Percentiles rank a stretch among this genome's conserved stretches.
phyloP scores from a whole-genome alignment of 768 basidiomycete species.

The Gyrodon lividus region DNA sequence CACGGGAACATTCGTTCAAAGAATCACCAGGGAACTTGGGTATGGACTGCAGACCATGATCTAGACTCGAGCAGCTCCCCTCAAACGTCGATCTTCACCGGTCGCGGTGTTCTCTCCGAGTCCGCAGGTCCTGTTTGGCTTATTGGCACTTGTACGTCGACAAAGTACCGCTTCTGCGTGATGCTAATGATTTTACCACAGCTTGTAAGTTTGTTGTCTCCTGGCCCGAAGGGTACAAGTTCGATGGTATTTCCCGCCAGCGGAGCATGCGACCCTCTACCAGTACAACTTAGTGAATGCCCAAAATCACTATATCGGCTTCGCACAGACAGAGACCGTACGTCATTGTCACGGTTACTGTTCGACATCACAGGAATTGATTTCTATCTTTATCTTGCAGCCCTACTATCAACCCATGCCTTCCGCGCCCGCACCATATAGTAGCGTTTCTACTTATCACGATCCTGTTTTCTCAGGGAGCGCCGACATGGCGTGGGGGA shows the following conservation, averaged over 20 bases:
- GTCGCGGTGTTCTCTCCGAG: conserved; percentile 69
- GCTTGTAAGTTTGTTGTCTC: conserved; percentile 7
- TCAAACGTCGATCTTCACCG: conserved; percentile 58
- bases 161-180: background rate
- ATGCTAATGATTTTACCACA: background rate
- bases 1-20: background rate
- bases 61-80: conserved; percentile 50
- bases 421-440: conserved; percentile 56
- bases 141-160: conserved; percentile 55
- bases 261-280: conserved; percentile 68
- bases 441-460: conserved; percentile 38
- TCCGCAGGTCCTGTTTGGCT: conserved; percentile 78
- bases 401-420: conserved; percentile 70
- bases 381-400: too few species aligned
- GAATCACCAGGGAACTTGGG: conserved; percentile 57
- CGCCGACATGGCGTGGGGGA: conserved; percentile 52
- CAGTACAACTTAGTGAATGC: conserved; percentile 68
- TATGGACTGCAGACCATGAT: conserved; percentile 78
- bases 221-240: background rate
- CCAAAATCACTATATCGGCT: conserved; percentile 64
- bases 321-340: conserved; percentile 77
- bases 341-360: conserved; percentile 20
- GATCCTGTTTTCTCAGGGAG: conserved; percentile 52
- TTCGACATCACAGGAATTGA: background rate
- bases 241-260: conserved; percentile 27